These are phyloP conservation scores for Paramyrothecium roridum DNA, from an alignment of 2,329 filamentous ascomycete genomes.

Conservation along the genomic window DNA sequence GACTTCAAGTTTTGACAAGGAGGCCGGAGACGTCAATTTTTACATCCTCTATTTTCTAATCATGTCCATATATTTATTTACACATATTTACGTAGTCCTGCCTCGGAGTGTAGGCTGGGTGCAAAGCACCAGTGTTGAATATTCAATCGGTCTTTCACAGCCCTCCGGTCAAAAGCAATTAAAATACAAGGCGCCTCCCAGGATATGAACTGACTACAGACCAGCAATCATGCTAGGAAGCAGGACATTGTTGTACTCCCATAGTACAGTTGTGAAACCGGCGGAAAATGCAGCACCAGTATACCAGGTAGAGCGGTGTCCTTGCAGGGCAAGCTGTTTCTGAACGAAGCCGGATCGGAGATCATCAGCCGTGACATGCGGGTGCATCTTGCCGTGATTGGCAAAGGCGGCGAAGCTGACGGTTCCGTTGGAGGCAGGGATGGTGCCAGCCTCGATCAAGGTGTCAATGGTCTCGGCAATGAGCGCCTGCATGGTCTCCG, in stretches of 20 bases:
- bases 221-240: slow-evolving; percentile 14
- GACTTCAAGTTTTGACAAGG: too few relatives aligned
- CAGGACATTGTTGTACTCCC: slow-evolving; percentile 23
- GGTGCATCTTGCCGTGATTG: slow-evolving; percentile 29
- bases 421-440: slow-evolving; percentile 10
- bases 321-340: slow-evolving; percentile 35
- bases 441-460: slow-evolving; percentile 19
- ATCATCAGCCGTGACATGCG: slow-evolving; percentile 23
- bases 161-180: background rate
- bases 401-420: slow-evolving; percentile 27
- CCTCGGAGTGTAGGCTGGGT: background rate
- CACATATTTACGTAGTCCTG: background rate
- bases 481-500: slow-evolving; percentile 13
- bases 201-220: slow-evolving; percentile 1
- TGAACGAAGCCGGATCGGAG: slow-evolving; percentile 36
- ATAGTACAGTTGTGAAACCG: slow-evolving; percentile 20
- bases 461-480: slow-evolving; percentile 17
- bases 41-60: background rate
- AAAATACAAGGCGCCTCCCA: background rate
- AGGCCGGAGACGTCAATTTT: too few relatives aligned
- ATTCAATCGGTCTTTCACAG: background rate
- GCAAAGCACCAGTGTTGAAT: background rate
- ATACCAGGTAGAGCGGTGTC: slow-evolving; percentile 36
- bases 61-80: background rate
- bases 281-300: slow-evolving; percentile 34